Evolutionary conservation across 1,284 basidiomycete genomes (phyloP), one percentile per base, ranked within the genome.

Genomic region (Heimioporus retisporus): DNA sequence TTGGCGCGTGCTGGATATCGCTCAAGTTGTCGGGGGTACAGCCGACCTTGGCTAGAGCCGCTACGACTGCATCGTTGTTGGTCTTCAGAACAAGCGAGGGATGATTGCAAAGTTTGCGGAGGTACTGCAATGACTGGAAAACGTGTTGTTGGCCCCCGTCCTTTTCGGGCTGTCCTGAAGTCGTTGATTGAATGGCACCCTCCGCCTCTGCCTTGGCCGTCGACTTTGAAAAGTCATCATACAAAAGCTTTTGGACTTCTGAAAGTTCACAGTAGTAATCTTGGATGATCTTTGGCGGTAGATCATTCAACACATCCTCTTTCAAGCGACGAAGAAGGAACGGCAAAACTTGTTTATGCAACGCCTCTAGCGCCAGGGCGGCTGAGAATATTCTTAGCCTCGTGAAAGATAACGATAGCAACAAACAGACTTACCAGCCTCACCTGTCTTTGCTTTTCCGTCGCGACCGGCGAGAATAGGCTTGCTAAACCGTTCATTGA

Each of bases 221-320:
- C 1, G 96, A 97, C 76, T 90, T 89, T 2, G 94, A 90, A 75
- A 96, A 98, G 75, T 97, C 93, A 76, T 98, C 97, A 78, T 98
- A 99, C 21, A 99, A 86, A 73, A 91, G 86, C 81, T 96, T 96
- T 83, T 99, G 97, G 61, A 99, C 81, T 19, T 96, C 93, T 0
- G 97, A 98, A 4, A 99, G 86, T 76, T 99, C 97, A 85, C 97
- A 99, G 77, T 99, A 98, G 80, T 99, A 99, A 78, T 99, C 98
- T 81, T 99, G 98, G 69, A 99, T 99, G 79, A 99, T 99, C 84
- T 99, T 99, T 4, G 98, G 98, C 1, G 98, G 98, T 3, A 99
- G 86, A 77, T 99, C 98, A 73, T 96, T 84, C 67, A 99, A 85
- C 28, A 99, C 98, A 76, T 99, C 97, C 81, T 99, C 98, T 79